phyloP scores from a whole-genome alignment of 345 rosid species.

The Melastoma malabathricum region DNA sequence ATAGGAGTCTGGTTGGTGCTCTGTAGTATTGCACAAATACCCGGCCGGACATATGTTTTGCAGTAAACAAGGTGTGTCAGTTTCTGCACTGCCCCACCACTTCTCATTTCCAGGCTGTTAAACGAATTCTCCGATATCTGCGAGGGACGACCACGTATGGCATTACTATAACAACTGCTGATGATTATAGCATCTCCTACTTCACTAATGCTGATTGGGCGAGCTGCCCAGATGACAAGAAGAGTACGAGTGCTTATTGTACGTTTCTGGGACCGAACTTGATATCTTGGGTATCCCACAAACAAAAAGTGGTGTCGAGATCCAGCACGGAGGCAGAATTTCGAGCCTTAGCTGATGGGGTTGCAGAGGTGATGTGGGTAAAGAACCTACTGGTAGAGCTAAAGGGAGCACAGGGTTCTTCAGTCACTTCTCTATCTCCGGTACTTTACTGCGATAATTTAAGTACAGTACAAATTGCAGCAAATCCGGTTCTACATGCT shows the following conservation, averaged over 20 bases:
- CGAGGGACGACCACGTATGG: background rate
- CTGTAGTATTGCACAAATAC: background rate
- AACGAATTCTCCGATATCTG: background rate
- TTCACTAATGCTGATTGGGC: constrained; percentile 1
- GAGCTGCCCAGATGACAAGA: background rate
- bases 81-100: background rate
- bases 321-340: background rate
- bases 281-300: background rate
- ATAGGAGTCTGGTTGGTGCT: background rate
- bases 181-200: background rate
- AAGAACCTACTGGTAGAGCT: background rate
- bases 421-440: too few relatives aligned
- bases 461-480: too few relatives aligned
- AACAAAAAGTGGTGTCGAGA: background rate
- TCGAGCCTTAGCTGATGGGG: background rate
- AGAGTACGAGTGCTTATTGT: background rate
- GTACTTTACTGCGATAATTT: too few relatives aligned
- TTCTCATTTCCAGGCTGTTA: background rate
- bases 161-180: background rate
- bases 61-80: background rate
- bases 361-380: background rate
- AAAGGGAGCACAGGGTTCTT: too few relatives aligned
- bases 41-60: background rate
- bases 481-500: too few relatives aligned
- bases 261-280: background rate